Base-by-base conservation (phyloP, 2,329 filamentous ascomycete species). In the Phyllosticta citribraziliensis region DNA sequence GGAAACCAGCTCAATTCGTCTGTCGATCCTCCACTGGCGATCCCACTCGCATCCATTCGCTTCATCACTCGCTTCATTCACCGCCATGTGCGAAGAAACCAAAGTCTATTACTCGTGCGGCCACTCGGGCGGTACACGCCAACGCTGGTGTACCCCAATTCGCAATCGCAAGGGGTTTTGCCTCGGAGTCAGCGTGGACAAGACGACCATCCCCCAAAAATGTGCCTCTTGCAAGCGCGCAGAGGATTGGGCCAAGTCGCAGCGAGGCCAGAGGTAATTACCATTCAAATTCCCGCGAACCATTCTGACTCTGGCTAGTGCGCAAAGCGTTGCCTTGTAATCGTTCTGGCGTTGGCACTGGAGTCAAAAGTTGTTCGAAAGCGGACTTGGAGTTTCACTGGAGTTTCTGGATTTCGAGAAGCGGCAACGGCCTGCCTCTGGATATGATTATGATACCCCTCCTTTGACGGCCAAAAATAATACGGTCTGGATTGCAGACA, bases 81-180 rank as follows among this genome's bases (percentile, higher is more conserved):
- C 17, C 53, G 17, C 25, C 2, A 60, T 60, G 58, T 60, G 58
- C 52, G 55, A 60, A 51, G 58, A 60, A 40, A 55, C 22, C 58
- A 53, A 60, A 52, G 27, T 50, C 30, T 55, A 55, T 52, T 53
- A 60, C 58, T n/a, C 52, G 25, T 60, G 58, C 58, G 52, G 52
- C 22, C 58, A 60, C 35, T 60, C 54, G 52, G 58, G 58, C 35
- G 40, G 9, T 11, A 60, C 54, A 27, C 58, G 58, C 52, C 58
- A 55, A 35, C 52, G 55, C 35, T 55, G 54, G 58, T 60, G 58
- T 52, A 53, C 47, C 33, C 58, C 58, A n/a, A 60, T 60, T 33
- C 58, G 58, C 58, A 52, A 40, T 22, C 52, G 58, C 11, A 52
- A 53, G 12, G 58, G 58, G 30, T 60, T 60, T 52, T 60, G 58